A percentile compares a stretch with the other conserved stretches of the same genome.
Conservation (phyloP, 2,329 filamentous ascomycete species). For the Sporothrix luriei region DNA sequence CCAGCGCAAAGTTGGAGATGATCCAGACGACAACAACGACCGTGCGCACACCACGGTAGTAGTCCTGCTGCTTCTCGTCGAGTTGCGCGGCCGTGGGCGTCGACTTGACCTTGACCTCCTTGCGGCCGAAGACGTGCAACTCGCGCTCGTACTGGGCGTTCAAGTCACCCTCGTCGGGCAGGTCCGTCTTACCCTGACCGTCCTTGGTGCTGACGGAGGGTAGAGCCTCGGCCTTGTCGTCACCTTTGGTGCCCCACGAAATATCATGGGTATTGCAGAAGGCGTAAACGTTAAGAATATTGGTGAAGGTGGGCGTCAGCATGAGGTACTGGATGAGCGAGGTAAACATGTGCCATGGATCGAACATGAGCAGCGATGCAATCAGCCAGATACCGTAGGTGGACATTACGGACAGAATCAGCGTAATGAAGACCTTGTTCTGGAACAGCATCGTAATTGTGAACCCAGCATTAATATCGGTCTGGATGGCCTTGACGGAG, state of each 20-base stretch:
- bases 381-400: constrained; percentile 94
- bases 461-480: constrained; percentile 70
- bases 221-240: constrained; percentile 91
- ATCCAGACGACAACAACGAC: constrained; percentile 94
- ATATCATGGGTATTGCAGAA: constrained; percentile 85
- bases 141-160: constrained; percentile 94
- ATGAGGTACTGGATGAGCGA: constrained; percentile 92
- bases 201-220: constrained; percentile 88
- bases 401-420: constrained; percentile 88
- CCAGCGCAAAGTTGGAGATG: constrained; percentile 88
- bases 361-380: constrained; percentile 89
- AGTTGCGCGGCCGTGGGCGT: constrained; percentile 56
- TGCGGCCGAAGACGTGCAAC: constrained; percentile 70
- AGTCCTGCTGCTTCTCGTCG: constrained; percentile 90
- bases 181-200: constrained; percentile 86
- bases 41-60: constrained; percentile 94
- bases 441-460: constrained; percentile 73
- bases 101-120: constrained; percentile 73
- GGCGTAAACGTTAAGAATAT: constrained; percentile 97
- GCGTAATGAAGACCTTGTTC: constrained; percentile 86
- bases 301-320: constrained; percentile 94
- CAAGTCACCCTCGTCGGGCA: constrained; percentile 91
- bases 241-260: constrained; percentile 96
- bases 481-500: constrained; percentile 80
- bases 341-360: constrained; percentile 99